A percentile compares a stretch with the other conserved stretches of the same genome.
phyloP scores from a whole-genome alignment of 1,284 basidiomycete species.

The Anthracocystis panici-leucophaei region DNA sequence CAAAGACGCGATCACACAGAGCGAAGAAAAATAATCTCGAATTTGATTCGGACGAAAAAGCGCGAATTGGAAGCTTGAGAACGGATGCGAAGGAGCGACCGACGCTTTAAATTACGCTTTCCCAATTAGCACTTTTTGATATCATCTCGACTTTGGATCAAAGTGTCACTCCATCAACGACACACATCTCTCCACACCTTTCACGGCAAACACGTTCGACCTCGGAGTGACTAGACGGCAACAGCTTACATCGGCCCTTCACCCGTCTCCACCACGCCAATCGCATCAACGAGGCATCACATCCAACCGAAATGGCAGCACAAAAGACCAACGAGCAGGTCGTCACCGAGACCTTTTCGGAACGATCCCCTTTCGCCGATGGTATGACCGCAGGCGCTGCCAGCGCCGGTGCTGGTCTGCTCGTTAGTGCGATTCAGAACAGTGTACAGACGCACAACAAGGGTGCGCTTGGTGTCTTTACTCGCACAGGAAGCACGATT shows the following conservation, averaged over 20 bases:
- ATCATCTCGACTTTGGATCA: neutral
- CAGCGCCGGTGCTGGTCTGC: constrained; percentile 58
- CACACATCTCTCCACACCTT: no score
- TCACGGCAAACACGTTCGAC: no score
- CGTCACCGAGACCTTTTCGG: constrained; percentile 53
- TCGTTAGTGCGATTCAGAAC: constrained; percentile 68
- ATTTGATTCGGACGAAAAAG: constrained; percentile 25
- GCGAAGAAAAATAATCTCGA: neutral
- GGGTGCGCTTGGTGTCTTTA: constrained; percentile 88
- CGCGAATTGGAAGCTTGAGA: constrained; percentile 6
- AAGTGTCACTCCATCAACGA: neutral
- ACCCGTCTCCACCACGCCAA: no score
- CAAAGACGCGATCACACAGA: constrained; percentile 22
- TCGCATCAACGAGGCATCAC: no score
- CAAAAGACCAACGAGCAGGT: constrained; percentile 45
- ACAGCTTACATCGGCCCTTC: no score
- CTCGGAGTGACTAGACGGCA: no score
- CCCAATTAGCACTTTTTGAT: constrained; percentile 7
- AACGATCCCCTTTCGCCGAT: constrained; percentile 52
- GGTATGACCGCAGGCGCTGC: constrained; percentile 56
- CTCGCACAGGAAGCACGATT: constrained; percentile 81
- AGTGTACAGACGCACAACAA: constrained; percentile 75
- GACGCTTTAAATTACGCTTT: neutral
- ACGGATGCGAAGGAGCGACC: constrained; percentile 31
- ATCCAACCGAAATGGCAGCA: constrained; percentile 26